These are phyloP conservation scores for Entophlyctis helioformis DNA, from an alignment of 192 early-diverging fungal species.

Conservation along the genomic window DNA sequence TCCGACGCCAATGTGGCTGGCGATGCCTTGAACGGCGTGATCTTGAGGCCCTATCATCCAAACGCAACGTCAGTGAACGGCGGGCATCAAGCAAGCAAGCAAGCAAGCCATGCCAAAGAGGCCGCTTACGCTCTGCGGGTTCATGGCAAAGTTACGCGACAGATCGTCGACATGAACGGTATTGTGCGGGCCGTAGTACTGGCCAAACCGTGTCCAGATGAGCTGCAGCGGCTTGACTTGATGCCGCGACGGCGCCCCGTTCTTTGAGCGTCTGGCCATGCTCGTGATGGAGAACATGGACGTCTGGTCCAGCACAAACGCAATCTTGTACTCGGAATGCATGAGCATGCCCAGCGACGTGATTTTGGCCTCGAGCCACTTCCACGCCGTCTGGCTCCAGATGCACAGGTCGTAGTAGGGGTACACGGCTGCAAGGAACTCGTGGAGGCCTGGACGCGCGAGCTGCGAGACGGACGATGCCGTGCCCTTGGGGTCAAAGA, in stretches of 20 bases:
- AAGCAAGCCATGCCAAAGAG: neutral
- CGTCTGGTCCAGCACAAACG: conserved; percentile 53
- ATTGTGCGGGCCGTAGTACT: conserved; percentile 17
- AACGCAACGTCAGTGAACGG: neutral
- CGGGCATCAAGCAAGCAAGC: neutral
- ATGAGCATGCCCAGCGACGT: conserved; percentile 56
- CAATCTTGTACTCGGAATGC: conserved; percentile 51
- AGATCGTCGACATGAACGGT: conserved; percentile 66
- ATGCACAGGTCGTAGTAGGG: conserved; percentile 63
- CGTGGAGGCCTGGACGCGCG: conserved; percentile 20
- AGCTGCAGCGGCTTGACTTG: conserved; percentile 59
- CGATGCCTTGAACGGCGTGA: conserved; percentile 49
- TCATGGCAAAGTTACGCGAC: conserved; percentile 65
- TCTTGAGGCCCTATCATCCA: conserved; percentile 40
- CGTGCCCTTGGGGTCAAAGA: conserved; percentile 58
- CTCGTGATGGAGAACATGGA: conserved; percentile 56
- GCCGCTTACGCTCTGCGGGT: conserved; percentile 31
- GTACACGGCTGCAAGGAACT: conserved; percentile 38
- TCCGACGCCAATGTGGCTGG: conserved; percentile 30
- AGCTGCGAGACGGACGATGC: conserved; percentile 48
- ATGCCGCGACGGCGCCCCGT: conserved; percentile 39
- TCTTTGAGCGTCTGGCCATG: conserved; percentile 14
- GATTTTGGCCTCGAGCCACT: conserved; percentile 60
- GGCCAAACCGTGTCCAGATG: conserved; percentile 14
- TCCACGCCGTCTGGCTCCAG: conserved; percentile 69